phyloP scores from a whole-genome alignment of 768 basidiomycete genomes.

The Lentinula raphanica region DNA sequence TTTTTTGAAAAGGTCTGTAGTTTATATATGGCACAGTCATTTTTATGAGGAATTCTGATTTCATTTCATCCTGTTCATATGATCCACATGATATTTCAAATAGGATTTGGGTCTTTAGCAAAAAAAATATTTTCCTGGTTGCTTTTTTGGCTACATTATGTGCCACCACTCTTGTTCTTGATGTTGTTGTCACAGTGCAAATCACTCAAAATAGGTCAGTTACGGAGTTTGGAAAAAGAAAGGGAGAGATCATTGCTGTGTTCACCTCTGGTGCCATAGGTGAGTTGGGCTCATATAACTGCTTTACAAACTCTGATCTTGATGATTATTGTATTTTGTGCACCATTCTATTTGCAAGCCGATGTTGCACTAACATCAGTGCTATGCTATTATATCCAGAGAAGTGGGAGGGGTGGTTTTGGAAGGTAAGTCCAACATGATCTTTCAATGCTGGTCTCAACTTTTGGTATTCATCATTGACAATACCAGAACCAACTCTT shows the following conservation, averaged over 20 bases:
- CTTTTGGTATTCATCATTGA: not conserved
- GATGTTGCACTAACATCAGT: not conserved
- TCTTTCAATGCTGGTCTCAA: not conserved
- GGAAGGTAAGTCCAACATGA: not conserved
- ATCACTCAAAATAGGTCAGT: slow-evolving; percentile 1
- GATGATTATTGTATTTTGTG: not conserved
- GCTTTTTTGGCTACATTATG: slow-evolving; percentile 3
- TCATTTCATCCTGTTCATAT: no score
- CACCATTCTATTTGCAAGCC: not conserved
- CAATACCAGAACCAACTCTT: not conserved
- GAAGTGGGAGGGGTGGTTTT: not conserved
- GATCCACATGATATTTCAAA: not conserved
- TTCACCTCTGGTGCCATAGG: slow-evolving; percentile 8
- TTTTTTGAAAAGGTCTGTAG: slow-evolving; percentile 12
- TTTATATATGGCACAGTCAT: no score
- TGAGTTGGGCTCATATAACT: not conserved
- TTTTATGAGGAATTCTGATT: no score
- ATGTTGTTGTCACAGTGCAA: slow-evolving; percentile 9
- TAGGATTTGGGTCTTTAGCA: slow-evolving; percentile 16
- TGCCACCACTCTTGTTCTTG: slow-evolving; percentile 5
- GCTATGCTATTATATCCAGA: not conserved
- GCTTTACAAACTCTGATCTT: no score
- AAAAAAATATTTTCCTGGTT: slow-evolving; percentile 5
- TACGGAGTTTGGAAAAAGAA: not conserved
- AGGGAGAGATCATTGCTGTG: slow-evolving; percentile 5